Evolutionary conservation across 768 basidiomycete genomes (phyloP).

Genomic region (Boletus edulis): DNA sequence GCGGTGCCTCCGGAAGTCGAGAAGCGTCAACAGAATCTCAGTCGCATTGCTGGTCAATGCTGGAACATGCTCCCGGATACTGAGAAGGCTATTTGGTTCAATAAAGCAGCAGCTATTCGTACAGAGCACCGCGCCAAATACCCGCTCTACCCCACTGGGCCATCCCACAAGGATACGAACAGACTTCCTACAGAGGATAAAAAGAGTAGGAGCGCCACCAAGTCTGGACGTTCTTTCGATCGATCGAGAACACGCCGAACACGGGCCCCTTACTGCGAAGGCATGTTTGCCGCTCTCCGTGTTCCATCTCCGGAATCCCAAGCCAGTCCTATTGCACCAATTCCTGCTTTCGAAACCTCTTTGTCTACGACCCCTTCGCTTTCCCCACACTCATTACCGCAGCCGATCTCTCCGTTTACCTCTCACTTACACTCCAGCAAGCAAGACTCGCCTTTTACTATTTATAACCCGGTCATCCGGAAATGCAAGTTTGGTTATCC

Average conservation of each 20-base stretch:
- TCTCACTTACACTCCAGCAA: slow-evolving; percentile 1
- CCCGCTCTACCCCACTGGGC: slow-evolving; percentile 29
- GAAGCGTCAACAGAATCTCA: slow-evolving; percentile 54
- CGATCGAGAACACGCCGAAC: slow-evolving; percentile 31
- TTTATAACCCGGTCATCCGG: slow-evolving; percentile 10
- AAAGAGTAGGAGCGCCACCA: slow-evolving; percentile 32
- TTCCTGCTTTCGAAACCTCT: not conserved
- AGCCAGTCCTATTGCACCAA: not conserved
- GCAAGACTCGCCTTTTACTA: not conserved
- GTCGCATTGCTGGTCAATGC: slow-evolving; percentile 49
- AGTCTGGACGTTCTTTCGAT: slow-evolving; percentile 35
- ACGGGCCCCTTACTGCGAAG: slow-evolving; percentile 12
- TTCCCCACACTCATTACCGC: slow-evolving; percentile 16
- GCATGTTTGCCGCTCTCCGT: slow-evolving; percentile 12
- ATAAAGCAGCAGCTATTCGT: slow-evolving; percentile 26
- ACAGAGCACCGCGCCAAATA: slow-evolving; percentile 29
- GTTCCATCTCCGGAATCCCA: slow-evolving; percentile 5
- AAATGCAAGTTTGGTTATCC: slow-evolving; percentile 9
- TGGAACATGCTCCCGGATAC: slow-evolving; percentile 44
- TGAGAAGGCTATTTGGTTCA: slow-evolving; percentile 37
- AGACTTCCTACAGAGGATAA: slow-evolving; percentile 24
- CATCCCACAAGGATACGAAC: slow-evolving; percentile 21
- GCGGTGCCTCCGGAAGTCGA: slow-evolving; percentile 43
- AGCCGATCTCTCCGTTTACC: slow-evolving; percentile 15
- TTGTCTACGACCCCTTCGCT: slow-evolving; percentile 5